phyloP scores from a whole-genome alignment of 352 stramenopile species.

The Pythium insidiosum region DNA sequence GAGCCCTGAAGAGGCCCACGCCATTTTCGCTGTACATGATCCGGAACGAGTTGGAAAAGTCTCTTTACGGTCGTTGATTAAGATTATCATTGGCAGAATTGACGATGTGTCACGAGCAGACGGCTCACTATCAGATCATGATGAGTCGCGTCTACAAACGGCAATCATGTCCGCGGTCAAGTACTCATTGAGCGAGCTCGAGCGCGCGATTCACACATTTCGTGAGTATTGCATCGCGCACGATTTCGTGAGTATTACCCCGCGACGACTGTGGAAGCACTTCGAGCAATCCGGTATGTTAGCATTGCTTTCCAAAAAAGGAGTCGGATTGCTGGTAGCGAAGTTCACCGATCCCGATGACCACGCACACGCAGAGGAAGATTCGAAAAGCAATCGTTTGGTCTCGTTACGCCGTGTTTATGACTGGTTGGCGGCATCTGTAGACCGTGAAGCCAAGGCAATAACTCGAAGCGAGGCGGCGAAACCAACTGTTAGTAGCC shows the following conservation, averaged over 20 bases:
- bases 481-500: too few relatives aligned
- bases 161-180: constrained; percentile 21
- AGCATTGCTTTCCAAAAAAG: constrained; percentile 30
- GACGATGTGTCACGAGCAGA: too few relatives aligned
- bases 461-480: too few relatives aligned
- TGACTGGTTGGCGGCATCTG: too few relatives aligned
- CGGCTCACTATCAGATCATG: constrained; percentile 11
- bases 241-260: constrained; percentile 23
- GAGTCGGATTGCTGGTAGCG: constrained; percentile 24
- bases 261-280: constrained; percentile 31
- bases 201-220: constrained; percentile 22
- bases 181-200: constrained; percentile 23
- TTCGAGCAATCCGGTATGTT: constrained; percentile 35
- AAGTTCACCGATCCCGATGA: constrained; percentile 22
- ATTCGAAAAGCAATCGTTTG: not conserved
- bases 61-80: too few relatives aligned
- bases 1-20: too few relatives aligned
- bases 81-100: too few relatives aligned
- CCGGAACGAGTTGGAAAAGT: too few relatives aligned
- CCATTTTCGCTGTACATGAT: too few relatives aligned
- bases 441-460: too few relatives aligned
- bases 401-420: too few relatives aligned
- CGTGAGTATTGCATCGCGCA: constrained; percentile 49
- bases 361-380: not conserved
- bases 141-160: constrained; percentile 21